phyloP scores from a whole-genome alignment of 2,329 filamentous ascomycete genomes.

The Neurospora crassa region DNA sequence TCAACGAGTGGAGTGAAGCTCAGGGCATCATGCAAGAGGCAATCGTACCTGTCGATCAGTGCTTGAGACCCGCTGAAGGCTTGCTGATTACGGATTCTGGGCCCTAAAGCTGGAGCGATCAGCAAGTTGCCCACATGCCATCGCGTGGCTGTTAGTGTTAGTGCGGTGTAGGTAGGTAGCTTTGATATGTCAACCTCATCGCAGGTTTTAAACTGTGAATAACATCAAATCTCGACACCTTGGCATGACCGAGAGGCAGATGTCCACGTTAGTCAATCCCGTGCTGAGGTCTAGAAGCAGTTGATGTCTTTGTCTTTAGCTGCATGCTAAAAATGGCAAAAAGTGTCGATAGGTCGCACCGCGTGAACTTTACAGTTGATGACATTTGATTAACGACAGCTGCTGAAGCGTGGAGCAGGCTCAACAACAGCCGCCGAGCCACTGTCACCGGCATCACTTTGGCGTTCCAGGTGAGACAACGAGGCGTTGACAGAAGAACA shows the following conservation, averaged over 20 bases:
- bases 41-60: neutral
- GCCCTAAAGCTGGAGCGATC: neutral
- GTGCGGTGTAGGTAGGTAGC: neutral
- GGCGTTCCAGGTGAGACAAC: neutral
- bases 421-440: neutral
- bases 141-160: neutral
- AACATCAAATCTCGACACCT: neutral
- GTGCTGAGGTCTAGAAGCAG: neutral
- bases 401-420: neutral
- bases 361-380: neutral
- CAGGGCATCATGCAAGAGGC: neutral
- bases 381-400: neutral
- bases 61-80: neutral
- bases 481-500: neutral
- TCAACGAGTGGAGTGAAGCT: neutral
- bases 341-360: neutral
- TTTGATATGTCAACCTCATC: neutral
- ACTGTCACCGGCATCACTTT: neutral
- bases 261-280: neutral
- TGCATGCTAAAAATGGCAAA: constrained; percentile 2
- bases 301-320: neutral
- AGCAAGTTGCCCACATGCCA: neutral
- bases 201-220: neutral
- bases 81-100: neutral
- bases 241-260: neutral